Evolutionary conservation across 495 filamentous ascomycete genomes (phyloP).

Genomic region (Endocarpon pusillum): DNA sequence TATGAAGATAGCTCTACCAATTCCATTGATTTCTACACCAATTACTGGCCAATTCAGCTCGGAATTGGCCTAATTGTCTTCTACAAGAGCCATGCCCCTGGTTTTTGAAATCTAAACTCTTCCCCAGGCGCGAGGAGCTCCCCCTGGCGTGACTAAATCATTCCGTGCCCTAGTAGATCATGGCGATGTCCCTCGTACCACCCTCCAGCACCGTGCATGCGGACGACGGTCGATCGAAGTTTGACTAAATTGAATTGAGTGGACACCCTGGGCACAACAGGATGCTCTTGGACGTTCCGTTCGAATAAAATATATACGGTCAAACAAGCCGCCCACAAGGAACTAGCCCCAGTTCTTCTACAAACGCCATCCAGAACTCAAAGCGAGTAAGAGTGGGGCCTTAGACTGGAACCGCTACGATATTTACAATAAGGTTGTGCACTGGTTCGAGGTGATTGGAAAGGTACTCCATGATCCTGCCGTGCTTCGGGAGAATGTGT

Average conservation of each 20-base stretch:
- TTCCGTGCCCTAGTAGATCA: conserved; percentile 12
- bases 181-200: conserved; percentile 10
- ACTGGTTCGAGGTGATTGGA: conserved; percentile 17
- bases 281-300: too few relatives aligned
- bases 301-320: too few relatives aligned
- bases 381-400: conserved; percentile 8
- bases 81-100: too few relatives aligned
- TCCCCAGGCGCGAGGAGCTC: conserved; percentile 6
- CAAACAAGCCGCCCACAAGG: conserved; percentile 6
- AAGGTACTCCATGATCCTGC: conserved; percentile 12
- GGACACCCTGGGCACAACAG: too few relatives aligned
- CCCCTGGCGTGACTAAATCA: conserved; percentile 3
- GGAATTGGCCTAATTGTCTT: too few relatives aligned
- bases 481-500: conserved; percentile 14
- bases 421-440: conserved; percentile 17
- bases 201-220: conserved; percentile 7
- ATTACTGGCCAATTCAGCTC: too few relatives aligned
- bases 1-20: too few relatives aligned
- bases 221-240: conserved; percentile 12
- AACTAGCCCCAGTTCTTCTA: conserved; percentile 10
- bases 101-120: too few relatives aligned
- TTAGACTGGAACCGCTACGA: conserved; percentile 14
- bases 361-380: conserved; percentile 9
- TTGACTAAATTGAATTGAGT: too few relatives aligned
- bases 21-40: too few relatives aligned